These are phyloP conservation scores for Peterozyma toletana DNA, from an alignment of 805 yeast genomes.

Conservation along the genomic window DNA sequence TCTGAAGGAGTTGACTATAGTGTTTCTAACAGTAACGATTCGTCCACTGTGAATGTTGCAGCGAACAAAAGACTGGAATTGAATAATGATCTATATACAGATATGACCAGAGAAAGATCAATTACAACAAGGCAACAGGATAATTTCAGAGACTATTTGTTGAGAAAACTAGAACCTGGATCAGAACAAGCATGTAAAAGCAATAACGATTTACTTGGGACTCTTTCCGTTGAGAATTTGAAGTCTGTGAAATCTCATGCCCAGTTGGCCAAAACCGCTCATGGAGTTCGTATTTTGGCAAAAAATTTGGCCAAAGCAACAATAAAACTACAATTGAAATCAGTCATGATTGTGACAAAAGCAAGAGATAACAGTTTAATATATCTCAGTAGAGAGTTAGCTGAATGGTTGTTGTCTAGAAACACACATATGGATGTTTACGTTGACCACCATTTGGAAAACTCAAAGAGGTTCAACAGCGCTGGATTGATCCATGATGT, in stretches of 20 bases:
- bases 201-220: slow-evolving; percentile 8
- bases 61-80: too few relatives aligned
- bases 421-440: slow-evolving; percentile 36
- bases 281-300: slow-evolving; percentile 72
- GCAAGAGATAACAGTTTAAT: slow-evolving; percentile 78
- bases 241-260: slow-evolving; percentile 61
- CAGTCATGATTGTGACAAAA: slow-evolving; percentile 81
- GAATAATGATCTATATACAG: too few relatives aligned
- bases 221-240: slow-evolving; percentile 31
- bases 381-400: slow-evolving; percentile 68
- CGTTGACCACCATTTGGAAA: slow-evolving; percentile 64
- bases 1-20: background rate
- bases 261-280: slow-evolving; percentile 72
- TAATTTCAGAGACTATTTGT: slow-evolving; percentile 1
- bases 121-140: slow-evolving; percentile 2
- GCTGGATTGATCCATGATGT: slow-evolving; percentile 40
- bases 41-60: background rate
- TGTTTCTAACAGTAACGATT: background rate
- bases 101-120: background rate
- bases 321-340: slow-evolving; percentile 59
- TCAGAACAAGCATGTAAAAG: background rate
- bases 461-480: slow-evolving; percentile 58
- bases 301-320: slow-evolving; percentile 65
- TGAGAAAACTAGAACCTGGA: slow-evolving; percentile 2
- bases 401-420: slow-evolving; percentile 60